phyloP scores from a whole-genome alignment of 305 asterid genomes.

The Andrographis paniculata region DNA sequence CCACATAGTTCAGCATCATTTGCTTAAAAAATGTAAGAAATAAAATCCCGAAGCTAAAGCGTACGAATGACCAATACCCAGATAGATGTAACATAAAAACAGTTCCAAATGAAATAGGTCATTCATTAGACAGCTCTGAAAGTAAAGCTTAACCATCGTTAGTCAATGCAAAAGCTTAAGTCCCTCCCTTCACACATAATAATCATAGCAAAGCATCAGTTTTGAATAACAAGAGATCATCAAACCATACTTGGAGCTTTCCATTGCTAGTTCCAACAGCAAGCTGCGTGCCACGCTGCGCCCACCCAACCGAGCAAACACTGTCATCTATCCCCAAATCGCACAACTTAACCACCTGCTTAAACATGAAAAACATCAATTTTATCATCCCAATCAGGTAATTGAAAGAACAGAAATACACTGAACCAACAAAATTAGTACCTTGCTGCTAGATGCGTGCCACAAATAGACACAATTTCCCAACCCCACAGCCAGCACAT shows the following conservation, averaged over 20 bases:
- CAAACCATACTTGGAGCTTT: constrained; percentile 57
- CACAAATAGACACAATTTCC: constrained; percentile 85
- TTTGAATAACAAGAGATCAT: constrained; percentile 8
- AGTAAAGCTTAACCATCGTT: too few species aligned
- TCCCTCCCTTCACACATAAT: not conserved
- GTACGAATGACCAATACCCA: too few species aligned
- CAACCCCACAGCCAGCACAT: constrained; percentile 84
- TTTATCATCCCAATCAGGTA: constrained; percentile 6
- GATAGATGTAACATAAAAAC: too few species aligned
- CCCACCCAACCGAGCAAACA: constrained; percentile 91
- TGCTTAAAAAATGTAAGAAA: too few species aligned
- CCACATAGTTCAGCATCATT: too few species aligned
- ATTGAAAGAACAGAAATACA: not conserved
- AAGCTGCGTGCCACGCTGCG: constrained; percentile 79
- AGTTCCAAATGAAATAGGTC: too few species aligned
- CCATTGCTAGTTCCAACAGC: constrained; percentile 89
- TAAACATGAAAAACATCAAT: too few species aligned
- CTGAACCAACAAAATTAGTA: constrained; percentile 17
- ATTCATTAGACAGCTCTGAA: too few species aligned
- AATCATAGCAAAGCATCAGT: not conserved
- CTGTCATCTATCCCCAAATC: constrained; percentile 75
- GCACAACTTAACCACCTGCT: constrained; percentile 81
- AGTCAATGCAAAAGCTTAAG: not conserved
- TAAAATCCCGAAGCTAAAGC: too few species aligned
- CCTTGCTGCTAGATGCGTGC: constrained; percentile 95